Evolutionary conservation across 805 yeast genomes (phyloP).

Genomic region (Sugiyamaella floridensis): DNA sequence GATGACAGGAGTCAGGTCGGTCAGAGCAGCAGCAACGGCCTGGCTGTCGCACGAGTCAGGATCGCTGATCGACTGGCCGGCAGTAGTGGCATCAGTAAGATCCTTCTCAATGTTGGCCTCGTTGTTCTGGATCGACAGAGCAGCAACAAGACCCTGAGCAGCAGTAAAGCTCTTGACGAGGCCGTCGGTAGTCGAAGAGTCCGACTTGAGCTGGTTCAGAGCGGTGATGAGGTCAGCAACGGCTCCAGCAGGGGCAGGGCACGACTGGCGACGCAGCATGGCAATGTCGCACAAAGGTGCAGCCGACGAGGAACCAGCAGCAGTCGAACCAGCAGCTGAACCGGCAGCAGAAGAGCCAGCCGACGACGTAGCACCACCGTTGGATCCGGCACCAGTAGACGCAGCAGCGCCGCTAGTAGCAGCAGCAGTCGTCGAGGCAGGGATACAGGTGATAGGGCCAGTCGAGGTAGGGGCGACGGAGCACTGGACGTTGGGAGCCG

Average conservation of each 20-base stretch:
- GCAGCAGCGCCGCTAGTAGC: background rate
- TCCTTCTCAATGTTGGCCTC: conserved; percentile 19
- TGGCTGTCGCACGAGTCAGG: conserved; percentile 13
- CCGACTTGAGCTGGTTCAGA: conserved; percentile 7
- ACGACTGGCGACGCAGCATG: background rate
- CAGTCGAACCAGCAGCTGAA: background rate
- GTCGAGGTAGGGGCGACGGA: background rate
- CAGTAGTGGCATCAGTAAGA: conserved; percentile 11
- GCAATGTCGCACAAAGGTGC: background rate
- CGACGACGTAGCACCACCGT: background rate
- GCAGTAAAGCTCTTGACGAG: conserved; percentile 7
- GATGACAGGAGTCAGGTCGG: conserved; percentile 14
- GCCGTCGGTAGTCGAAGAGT: conserved; percentile 8
- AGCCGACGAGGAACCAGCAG: background rate
- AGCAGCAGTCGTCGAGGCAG: background rate
- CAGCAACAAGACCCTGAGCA: conserved; percentile 23
- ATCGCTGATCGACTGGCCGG: conserved; percentile 7
- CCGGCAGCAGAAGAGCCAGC: background rate
- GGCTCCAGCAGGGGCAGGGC: background rate
- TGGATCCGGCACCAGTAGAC: background rate
- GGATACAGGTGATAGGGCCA: background rate
- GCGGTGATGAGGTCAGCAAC: conserved; percentile 6
- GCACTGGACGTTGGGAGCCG: background rate
- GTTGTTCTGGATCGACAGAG: conserved; percentile 25
- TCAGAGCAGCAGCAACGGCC: conserved; percentile 7